Evolutionary conservation across 257 asterid genomes (phyloP), one percentile per base, ranked within the genome.

Genomic region (Nicotiana tomentosiformis): DNA sequence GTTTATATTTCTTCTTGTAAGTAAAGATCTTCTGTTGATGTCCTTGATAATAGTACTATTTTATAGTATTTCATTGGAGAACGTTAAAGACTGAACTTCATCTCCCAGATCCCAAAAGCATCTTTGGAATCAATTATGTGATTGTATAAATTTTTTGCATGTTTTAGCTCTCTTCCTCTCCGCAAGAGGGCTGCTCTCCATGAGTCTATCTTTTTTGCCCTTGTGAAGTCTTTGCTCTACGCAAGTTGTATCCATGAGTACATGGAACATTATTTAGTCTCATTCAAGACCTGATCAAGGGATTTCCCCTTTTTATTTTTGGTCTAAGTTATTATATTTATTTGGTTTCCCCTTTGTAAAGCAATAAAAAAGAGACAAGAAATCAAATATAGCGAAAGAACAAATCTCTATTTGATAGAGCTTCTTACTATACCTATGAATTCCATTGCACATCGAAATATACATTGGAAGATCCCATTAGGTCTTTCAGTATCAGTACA

Each of bases 1-100:
- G 94, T 83, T 90, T 96, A 85, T 96, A 92, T 87, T 96, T 96
- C 90, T 96, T 86, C 93, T 92, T 96, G 99, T 96, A 91, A 91
- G 97, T 88, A 69, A 60, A 70, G 58, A 43, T 43, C 0, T 70
- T 56, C 61, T 56, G 18, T 68, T 61, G 49, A 55, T 55, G 60
- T 56, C 61, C 61, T 56, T 56, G 61, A 56, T 56, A 56, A 16
- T 56, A 43, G 51, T 43, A 56, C 61, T 56, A 43, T 43, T 43
- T 43, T 43, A 43, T 9, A 9, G 51, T 43, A 56, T 55, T 55
- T 15, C 20, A 14, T 16, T 56, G 61, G 61, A 56, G 18, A 56
- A 4, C 8, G 61, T 56, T 56, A 56, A 56, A 56, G n/a, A 56
- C 61, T 56, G 61, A 16, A 56, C 61, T 56, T 56, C 61, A 56